Evolutionary conservation across 2,329 filamentous ascomycete species (phyloP), one percentile per base, ranked within the genome.

Genomic region (Xylaria sp.): DNA sequence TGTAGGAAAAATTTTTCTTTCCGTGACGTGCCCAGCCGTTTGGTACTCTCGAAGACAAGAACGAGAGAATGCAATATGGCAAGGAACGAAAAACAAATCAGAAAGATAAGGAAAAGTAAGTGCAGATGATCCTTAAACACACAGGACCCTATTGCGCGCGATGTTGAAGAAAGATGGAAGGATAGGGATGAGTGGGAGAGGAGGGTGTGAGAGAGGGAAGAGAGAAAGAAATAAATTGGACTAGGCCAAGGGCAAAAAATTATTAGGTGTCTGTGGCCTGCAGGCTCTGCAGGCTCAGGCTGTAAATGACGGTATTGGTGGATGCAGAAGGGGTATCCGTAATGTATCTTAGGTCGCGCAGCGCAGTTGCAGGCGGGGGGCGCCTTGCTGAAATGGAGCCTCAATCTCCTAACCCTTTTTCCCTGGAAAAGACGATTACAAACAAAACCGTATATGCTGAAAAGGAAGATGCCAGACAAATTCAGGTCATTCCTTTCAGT

Each of bases 21-120:
- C 74, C 68, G 71, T 66, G 69, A 76, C 70, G 70, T 71, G 74
- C 74, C 73, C 74, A 74, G 75, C 72, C 73, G 77, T 76, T 76
- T 70, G 70, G 69, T 66, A 74, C 66, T 73, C 72, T 76, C 73
- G 64, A 65, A 65, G 46, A 72, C 73, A 78, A 76, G 75, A 77
- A 77, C 74, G 70, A 77, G 75, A 76, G 74, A 72, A 75, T 68
- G 55, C 63, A 67, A 72, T 44, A 41, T 62, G 69, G 65, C 64
- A 68, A 71, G 66, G 57, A 71, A 72, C 61, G 66, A 68, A 71
- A 70, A 67, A 69, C 60, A 73, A 72, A 67, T 68, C 54, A 74
- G 65, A 67, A 68, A 68, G 63, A 70, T 73, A 68, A 46, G 63
- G 66, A 60, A 62, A 66, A 44, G 56, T 71, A 66, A 63, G 57